Evolutionary conservation across 202 grass and related monocot species (phyloP).

Genomic region (Elaeis oleifera): DNA sequence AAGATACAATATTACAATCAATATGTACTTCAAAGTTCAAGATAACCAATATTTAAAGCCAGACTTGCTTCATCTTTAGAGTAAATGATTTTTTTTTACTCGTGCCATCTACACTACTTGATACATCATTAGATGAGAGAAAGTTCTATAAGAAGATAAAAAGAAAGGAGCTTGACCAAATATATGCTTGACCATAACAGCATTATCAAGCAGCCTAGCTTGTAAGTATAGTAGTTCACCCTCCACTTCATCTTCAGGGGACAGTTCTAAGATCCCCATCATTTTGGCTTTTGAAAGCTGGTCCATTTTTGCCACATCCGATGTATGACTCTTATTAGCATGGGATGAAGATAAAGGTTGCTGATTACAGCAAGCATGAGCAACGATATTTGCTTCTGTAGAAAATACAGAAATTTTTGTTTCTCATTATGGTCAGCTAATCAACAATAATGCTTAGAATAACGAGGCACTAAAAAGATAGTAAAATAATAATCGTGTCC

Average conservation of each 20-base stretch:
- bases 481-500: conserved; percentile 10
- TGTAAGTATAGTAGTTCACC: conserved; percentile 83
- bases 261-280: conserved; percentile 55
- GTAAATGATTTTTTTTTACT: no score
- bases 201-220: conserved; percentile 77
- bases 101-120: no score
- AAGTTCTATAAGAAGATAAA: conserved; percentile 6
- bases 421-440: not conserved
- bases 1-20: not conserved
- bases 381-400: conserved; percentile 24
- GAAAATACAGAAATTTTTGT: not conserved
- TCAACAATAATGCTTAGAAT: not conserved
- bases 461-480: not conserved
- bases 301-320: conserved; percentile 26
- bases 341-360: conserved; percentile 6
- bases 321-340: conserved; percentile 15
- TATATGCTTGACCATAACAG: conserved; percentile 51
- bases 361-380: conserved; percentile 24
- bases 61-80: not conserved
- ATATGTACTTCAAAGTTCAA: not conserved
- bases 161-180: conserved; percentile 46
- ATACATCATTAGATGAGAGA: not conserved
- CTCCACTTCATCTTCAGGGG: conserved; percentile 95
- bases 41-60: not conserved
- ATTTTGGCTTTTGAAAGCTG: conserved; percentile 46